Conservation (phyloP, 129 eudicot genomes). For the Pseudognaphalium luteoalbum region DNA sequence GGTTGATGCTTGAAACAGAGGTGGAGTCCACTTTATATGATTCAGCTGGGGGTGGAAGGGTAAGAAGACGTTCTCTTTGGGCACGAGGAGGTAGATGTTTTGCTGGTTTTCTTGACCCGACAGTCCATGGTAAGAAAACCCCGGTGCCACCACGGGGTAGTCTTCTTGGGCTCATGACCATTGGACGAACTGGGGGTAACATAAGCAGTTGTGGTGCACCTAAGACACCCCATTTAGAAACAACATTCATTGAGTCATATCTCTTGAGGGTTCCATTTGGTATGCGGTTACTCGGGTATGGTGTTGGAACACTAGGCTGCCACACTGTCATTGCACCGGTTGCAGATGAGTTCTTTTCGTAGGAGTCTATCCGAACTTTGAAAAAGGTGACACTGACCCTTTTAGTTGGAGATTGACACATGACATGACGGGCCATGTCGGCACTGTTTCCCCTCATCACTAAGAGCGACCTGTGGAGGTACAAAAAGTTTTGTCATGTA, state of each 20-base stretch:
- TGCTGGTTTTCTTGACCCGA: constrained; percentile 51
- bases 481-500: constrained; percentile 6
- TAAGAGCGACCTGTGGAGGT: constrained; percentile 58
- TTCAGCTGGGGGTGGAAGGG: constrained; percentile 50
- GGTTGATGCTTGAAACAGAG: constrained; percentile 44
- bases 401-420: constrained; percentile 72
- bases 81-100: constrained; percentile 85
- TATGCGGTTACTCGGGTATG: not conserved
- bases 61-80: constrained; percentile 63
- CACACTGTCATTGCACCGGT: constrained; percentile 60
- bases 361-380: constrained; percentile 50
- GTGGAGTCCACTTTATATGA: constrained; percentile 38
- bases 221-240: constrained; percentile 68
- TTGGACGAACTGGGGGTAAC: constrained; percentile 66
- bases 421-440: constrained; percentile 71
- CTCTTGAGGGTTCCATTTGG: constrained; percentile 45
- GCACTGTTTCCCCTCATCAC: constrained; percentile 91
- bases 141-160: constrained; percentile 80
- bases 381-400: constrained; percentile 73
- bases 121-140: constrained; percentile 89
- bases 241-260: constrained; percentile 35
- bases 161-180: constrained; percentile 57
- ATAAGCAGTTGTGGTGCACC: constrained; percentile 61
- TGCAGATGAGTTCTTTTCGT: constrained; percentile 28
- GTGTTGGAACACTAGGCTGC: constrained; percentile 64